Conservation (phyloP, 2,329 filamentous ascomycete genomes). For the Pseudogymnoascus pannorum region DNA sequence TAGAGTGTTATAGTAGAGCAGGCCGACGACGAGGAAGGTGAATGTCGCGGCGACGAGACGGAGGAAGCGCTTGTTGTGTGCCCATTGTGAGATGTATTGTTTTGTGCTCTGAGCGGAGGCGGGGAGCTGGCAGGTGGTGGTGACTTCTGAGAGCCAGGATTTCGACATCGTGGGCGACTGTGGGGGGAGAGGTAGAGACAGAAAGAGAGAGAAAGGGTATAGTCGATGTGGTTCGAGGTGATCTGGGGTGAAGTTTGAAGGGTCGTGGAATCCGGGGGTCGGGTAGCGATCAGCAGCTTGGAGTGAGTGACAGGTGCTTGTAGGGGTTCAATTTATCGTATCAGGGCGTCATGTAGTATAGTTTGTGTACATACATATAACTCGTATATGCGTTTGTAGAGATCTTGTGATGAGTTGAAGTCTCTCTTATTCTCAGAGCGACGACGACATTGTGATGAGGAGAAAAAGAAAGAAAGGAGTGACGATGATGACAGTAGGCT, state of each 20-base stretch:
- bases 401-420: not conserved
- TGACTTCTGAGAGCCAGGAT: not conserved
- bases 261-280: not conserved
- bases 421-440: not conserved
- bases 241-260: not conserved
- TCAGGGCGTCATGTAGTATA: not conserved
- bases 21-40: conserved; percentile 1
- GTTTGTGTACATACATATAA: not conserved
- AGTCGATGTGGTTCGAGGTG: not conserved
- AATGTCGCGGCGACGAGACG: not conserved
- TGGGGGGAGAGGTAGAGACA: no score
- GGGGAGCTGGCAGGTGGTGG: not conserved
- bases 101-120: not conserved
- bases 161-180: not conserved
- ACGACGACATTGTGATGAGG: not conserved
- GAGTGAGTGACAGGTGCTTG: not conserved
- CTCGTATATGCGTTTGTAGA: not conserved
- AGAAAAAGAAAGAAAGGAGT: not conserved
- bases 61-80: not conserved
- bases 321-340: not conserved
- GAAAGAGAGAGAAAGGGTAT: no score
- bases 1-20: not conserved
- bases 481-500: not conserved
- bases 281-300: not conserved
- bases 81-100: conserved; percentile 1